Evolutionary conservation across 2,329 filamentous ascomycete species (phyloP), one percentile per base, ranked within the genome.

Genomic region (Nothophoma quercina): DNA sequence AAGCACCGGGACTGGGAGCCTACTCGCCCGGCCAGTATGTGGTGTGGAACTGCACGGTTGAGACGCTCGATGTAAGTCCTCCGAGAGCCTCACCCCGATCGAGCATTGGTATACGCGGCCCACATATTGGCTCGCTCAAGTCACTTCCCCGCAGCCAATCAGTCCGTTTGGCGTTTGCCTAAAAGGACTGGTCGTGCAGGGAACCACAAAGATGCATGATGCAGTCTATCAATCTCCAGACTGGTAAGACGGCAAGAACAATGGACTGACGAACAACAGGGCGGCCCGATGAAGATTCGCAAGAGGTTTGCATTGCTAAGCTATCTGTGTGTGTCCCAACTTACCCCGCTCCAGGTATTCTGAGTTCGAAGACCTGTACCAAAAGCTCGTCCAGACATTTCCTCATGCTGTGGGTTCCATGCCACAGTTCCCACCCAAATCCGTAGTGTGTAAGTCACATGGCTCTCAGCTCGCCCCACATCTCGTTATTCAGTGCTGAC

Each of bases 341-440:
- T 74, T 59, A 59, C 63, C 54, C 16, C 33, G 41, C 23, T 34
- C n/a, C 57, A 79, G 93, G 71, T 98, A 97, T 75, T 97, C 93
- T 0, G 93, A 98, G 72, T 98, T 98, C 69, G 91, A 96, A 72
- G 86, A 90, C 49, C 83, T 99, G 55, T 85, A 92, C 46, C 77
- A 82, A 41, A 86, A 86, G 60, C 83, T 99, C 16, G 79, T 91
- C 34, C 80, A 83, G 64, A 90, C 91, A 1, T 98, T 98, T 64
- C 93, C 95, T 4, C 84, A 88, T 63, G 93, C 93, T 18, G 86
- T 86, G 67, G 89, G 85, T 19, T 91, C 92, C n/a, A 86, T 99
- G 70, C 95, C 95, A n/a, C 81, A 85, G 28, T 80, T 99, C 54
- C 95, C 95, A 35, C 91, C 91, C 26, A 99, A 99, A 78, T 96